Evolutionary conservation across 805 yeast genomes (phyloP), one percentile per base, ranked within the genome.

Genomic region (Zygotorulaspora chibaensis): DNA sequence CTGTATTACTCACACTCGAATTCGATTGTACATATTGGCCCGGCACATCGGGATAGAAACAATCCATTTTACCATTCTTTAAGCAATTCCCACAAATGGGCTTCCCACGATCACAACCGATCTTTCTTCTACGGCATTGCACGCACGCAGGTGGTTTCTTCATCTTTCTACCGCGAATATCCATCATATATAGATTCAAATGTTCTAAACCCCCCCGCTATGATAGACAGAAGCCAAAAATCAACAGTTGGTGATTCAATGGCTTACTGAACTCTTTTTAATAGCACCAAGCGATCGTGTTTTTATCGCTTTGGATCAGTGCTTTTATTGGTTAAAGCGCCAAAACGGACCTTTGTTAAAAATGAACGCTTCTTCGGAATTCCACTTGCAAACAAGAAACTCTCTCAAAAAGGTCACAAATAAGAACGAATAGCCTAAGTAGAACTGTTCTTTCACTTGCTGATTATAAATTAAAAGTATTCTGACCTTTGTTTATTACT

Each of bases 91-190:
- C 65, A 58, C 75, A 71, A 25, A 64, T 58, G 5, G 75, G 75
- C 50, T 68, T 69, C 13, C 63, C 62, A 53, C 73, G 67, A 54
- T 71, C 73, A 52, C 75, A 71, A 47, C 71, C 71, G 44, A 69
- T 69, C 42, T 63, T 64, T 29, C 65, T 52, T 29, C 50, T 56
- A 35, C 67, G 56, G 36, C 68, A 64, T 44, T 61, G 63, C 47
- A 56, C 61, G 44, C 67, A 62, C 9, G 65, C 64, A 17, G 66
- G 66, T 18, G 58, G 58, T 39, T 54, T 56, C 40, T 53, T 54
- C 51, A 51, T 49, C 33, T 50, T 50, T 35, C 57, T 48, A 17
- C 57, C 57, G 28, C 53, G 50, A 25, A 51, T 53, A 47, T 53
- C 57, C 47, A 51, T 50, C 43, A 23, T 42, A 13, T 17, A 33